A percentile compares a stretch with the other conserved stretches of the same genome.
Evolutionary conservation across 805 yeast genomes (phyloP).

Genomic region (Zygotorulaspora chibaensis): DNA sequence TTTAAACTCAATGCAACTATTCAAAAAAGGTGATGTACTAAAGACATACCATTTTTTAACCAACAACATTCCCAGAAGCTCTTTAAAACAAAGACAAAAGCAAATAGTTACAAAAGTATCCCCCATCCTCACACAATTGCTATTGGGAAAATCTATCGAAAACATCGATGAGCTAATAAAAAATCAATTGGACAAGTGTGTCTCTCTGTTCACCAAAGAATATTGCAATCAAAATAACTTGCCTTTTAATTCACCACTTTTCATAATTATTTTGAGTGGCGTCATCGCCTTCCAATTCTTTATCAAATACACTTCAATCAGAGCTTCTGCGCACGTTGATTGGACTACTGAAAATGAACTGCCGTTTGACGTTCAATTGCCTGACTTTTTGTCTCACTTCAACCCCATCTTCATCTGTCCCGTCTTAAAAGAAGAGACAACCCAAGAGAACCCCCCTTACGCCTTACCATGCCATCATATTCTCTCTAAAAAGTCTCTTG

Average conservation of each 20-base stretch:
- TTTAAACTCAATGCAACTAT: conserved; percentile 20
- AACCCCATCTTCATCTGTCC: conserved; percentile 73
- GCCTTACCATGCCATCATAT: conserved; percentile 62
- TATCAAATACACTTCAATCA: conserved; percentile 43
- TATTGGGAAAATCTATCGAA: conserved; percentile 20
- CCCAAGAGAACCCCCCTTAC: conserved; percentile 58
- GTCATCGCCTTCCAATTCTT: conserved; percentile 50
- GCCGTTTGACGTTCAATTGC: conserved; percentile 58
- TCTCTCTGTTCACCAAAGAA: conserved; percentile 41
- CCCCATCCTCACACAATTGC: conserved; percentile 40
- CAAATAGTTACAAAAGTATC: conserved; percentile 39
- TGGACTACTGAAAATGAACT: conserved; percentile 59
- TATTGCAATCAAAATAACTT: conserved; percentile 48
- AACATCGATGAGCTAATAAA: conserved; percentile 23
- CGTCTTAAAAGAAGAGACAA: conserved; percentile 62
- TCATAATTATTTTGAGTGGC: conserved; percentile 48
- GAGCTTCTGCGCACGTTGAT: conserved; percentile 32
- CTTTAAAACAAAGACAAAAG: conserved; percentile 38
- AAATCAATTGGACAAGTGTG: conserved; percentile 23
- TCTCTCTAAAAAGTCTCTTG: conserved; percentile 50
- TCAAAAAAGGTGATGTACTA: conserved; percentile 17
- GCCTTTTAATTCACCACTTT: conserved; percentile 51
- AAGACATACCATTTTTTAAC: conserved; percentile 45
- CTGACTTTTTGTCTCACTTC: conserved; percentile 44
- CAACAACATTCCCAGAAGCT: conserved; percentile 26